Base-by-base conservation (phyloP, 805 yeast species). In the Lachancea meyersii region DNA sequence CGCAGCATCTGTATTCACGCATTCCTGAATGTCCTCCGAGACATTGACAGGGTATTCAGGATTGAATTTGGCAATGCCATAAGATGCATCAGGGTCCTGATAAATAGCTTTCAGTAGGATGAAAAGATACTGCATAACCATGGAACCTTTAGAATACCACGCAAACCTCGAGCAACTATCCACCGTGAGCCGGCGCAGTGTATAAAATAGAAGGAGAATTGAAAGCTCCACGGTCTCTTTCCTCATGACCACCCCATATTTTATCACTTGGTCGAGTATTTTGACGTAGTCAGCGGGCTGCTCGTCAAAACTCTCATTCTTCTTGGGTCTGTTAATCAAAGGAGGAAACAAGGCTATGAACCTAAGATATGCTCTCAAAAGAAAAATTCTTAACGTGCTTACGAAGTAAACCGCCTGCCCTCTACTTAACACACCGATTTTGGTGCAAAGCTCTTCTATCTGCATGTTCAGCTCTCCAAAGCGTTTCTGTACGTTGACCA, bases 41-140 rank as follows among this genome's bases (percentile, higher is more conserved):
- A 53, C 40, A 10, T 45, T 40, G n/a, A 38, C 44, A 27, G 41
- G 48, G 9, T 43, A 20, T 14, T 34, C 22, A 18, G 14, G n/a
- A 19, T 48, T 35, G 35, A 45, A 45, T 5, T 31, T 34, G 1
- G 43, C 20, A 2, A 36, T 13, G 3, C 33, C 41, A 35, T 51
- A 52, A n/a, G 43, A 32, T 35, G 43, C 48, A 5, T 33, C 14
- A 24, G 59, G 58, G 31, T 40, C 42, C 30, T 55, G 57, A 34
- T 46, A 49, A 3, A 58, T 30, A 41, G 55, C 59, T 31, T 55
- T 52, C 16, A 58, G 45, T 8, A 58, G 45, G 5, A 58, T 48
- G 37, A 55, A 58, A 6, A 58, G 43, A 41, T 58, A 58, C 42
- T 58, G 62, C 63, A 57, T 58, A 2, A 57, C 58, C 3, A 62